These are phyloP conservation scores for Thielaviopsis cerberus DNA, from an alignment of 2,329 filamentous ascomycete genomes.

Conservation along the genomic window DNA sequence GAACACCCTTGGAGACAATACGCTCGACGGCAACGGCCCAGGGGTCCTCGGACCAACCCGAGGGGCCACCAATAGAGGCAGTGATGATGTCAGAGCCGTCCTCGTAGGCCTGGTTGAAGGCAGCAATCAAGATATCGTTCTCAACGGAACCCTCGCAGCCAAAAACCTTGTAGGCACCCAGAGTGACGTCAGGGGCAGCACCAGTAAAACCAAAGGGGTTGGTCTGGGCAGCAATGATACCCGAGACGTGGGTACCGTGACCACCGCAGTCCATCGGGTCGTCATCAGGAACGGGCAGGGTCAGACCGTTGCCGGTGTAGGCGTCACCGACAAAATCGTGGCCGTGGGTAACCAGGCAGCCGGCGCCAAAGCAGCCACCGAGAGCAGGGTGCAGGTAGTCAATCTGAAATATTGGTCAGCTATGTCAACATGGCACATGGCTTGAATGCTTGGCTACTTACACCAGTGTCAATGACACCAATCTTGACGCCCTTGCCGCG, in stretches of 20 bases:
- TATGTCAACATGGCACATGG: neutral
- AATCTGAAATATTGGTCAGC: slow-evolving; percentile 20
- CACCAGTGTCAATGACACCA: slow-evolving; percentile 35
- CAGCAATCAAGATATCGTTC: slow-evolving; percentile 39
- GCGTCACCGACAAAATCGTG: slow-evolving; percentile 39
- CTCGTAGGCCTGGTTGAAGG: slow-evolving; percentile 41
- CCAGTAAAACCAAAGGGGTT: slow-evolving; percentile 30
- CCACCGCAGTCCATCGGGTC: slow-evolving; percentile 39
- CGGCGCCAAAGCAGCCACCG: slow-evolving; percentile 43
- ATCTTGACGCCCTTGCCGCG: slow-evolving; percentile 34
- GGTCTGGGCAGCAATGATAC: slow-evolving; percentile 40
- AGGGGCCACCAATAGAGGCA: slow-evolving; percentile 31
- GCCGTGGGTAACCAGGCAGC: slow-evolving; percentile 38
- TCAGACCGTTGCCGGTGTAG: slow-evolving; percentile 21
- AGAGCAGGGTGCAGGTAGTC: slow-evolving; percentile 46
- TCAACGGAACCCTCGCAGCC: slow-evolving; percentile 31
- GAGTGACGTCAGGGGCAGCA: slow-evolving; percentile 34
- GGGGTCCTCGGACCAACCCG: slow-evolving; percentile 33
- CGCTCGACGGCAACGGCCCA: slow-evolving; percentile 31
- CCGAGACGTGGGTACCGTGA: slow-evolving; percentile 44
- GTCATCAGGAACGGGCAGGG: slow-evolving; percentile 23
- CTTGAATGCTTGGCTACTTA: slow-evolving; percentile 18
- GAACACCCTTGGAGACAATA: slow-evolving; percentile 34
- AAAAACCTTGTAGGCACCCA: slow-evolving; percentile 40
- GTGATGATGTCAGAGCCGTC: slow-evolving; percentile 39